These are phyloP conservation scores for Citeromyces matritensis DNA, from an alignment of 805 yeast species.

Conservation along the genomic window DNA sequence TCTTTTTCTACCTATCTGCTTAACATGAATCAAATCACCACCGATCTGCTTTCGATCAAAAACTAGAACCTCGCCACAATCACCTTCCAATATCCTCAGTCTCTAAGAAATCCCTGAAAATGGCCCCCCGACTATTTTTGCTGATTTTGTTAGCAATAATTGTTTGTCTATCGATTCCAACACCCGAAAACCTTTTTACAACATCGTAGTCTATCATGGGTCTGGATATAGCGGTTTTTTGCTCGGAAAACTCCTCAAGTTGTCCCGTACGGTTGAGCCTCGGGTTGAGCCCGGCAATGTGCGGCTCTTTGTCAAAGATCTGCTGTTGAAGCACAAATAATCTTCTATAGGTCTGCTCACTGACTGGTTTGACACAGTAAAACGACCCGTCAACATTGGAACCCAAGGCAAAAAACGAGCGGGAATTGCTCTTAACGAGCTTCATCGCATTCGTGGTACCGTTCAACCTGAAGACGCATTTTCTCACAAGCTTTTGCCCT, in stretches of 20 bases:
- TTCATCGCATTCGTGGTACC: slow-evolving; percentile 40
- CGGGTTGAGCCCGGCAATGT: slow-evolving; percentile 72
- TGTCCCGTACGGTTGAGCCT: slow-evolving; percentile 40
- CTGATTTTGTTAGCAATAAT: slow-evolving; percentile 42
- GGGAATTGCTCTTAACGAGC: slow-evolving; percentile 19
- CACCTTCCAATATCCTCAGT: no score
- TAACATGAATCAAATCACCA: no score
- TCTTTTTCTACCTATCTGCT: no score
- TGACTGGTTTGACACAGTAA: slow-evolving; percentile 56
- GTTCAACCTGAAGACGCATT: slow-evolving; percentile 59
- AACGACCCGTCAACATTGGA: slow-evolving; percentile 71
- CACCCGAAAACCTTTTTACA: slow-evolving; percentile 31
- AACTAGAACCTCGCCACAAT: no score
- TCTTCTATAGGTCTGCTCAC: slow-evolving; percentile 65
- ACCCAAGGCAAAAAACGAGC: slow-evolving; percentile 44
- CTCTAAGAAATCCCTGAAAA: slow-evolving; percentile 43
- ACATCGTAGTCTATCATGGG: slow-evolving; percentile 55
- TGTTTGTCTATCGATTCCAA: slow-evolving; percentile 43
- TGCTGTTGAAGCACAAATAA: slow-evolving; percentile 82
- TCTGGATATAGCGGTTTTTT: slow-evolving; percentile 21
- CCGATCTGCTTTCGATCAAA: no score
- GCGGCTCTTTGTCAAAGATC: slow-evolving; percentile 60
- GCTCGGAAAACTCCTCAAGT: slow-evolving; percentile 9
- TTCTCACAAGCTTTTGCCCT: slow-evolving; percentile 62
- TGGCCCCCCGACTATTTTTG: slow-evolving; percentile 37